These are phyloP conservation scores for Russula sp. DNA, from an alignment of 768 basidiomycete species.

Conservation along the genomic window DNA sequence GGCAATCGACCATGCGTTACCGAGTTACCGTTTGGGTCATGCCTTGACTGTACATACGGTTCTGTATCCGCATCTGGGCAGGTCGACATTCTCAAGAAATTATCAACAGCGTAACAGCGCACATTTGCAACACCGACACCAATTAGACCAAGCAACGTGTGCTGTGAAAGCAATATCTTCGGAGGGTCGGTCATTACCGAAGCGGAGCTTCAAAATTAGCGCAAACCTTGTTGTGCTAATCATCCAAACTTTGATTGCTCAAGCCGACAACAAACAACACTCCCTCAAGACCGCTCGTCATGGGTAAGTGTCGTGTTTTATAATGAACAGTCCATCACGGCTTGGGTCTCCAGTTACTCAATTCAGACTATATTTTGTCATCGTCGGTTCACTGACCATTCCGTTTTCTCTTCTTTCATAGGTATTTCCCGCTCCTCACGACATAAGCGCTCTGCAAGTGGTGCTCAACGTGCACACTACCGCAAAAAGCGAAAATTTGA, in stretches of 20 bases:
- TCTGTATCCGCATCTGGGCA: slow-evolving; percentile 1
- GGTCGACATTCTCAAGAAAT: not conserved
- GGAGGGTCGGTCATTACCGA: slow-evolving; percentile 12
- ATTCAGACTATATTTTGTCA: not conserved
- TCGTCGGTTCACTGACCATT: not conserved
- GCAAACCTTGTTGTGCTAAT: slow-evolving; percentile 27
- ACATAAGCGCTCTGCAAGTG: slow-evolving; percentile 94
- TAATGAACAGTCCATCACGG: not conserved
- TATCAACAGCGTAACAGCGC: no score
- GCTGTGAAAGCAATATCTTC: no score
- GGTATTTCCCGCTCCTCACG: slow-evolving; percentile 97
- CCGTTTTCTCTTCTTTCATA: slow-evolving; percentile 34
- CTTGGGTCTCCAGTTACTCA: not conserved
- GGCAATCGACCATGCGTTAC: slow-evolving; percentile 19
- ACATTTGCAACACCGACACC: not conserved
- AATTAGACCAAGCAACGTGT: not conserved
- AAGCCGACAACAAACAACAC: slow-evolving; percentile 34
- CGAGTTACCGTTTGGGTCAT: slow-evolving; percentile 6
- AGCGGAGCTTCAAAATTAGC: slow-evolving; percentile 15
- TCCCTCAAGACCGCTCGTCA: slow-evolving; percentile 72
- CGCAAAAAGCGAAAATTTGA: slow-evolving; percentile 99
- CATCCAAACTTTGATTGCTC: slow-evolving; percentile 31
- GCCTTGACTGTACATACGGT: not conserved
- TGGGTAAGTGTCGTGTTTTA: slow-evolving; percentile 57
- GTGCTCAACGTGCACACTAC: slow-evolving; percentile 90